These are phyloP conservation scores for Murraya koenigii DNA, from an alignment of 345 rosid species.

Conservation along the genomic window DNA sequence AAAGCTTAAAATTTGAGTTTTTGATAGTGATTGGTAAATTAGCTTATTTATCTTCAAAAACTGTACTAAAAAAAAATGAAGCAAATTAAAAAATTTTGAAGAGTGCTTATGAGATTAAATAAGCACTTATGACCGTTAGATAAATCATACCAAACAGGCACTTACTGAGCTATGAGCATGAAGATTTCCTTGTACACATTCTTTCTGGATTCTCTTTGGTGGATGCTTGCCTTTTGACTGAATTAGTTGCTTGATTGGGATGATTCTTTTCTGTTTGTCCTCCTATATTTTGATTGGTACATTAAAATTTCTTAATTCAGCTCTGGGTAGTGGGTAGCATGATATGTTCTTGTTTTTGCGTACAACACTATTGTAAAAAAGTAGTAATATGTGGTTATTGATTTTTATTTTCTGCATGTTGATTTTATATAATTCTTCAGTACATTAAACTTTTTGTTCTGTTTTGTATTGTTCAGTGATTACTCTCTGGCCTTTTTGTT, in stretches of 20 bases:
- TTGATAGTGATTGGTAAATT: no score
- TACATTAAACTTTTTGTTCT: not conserved
- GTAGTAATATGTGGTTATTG: not conserved
- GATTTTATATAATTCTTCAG: not conserved
- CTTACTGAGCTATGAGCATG: not conserved
- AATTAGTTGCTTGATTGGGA: not conserved
- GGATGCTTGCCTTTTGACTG: not conserved
- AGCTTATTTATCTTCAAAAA: no score
- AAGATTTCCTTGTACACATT: not conserved
- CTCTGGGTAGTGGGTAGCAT: not conserved
- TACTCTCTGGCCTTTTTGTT: not conserved
- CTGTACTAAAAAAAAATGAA: no score
- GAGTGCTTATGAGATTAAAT: no score
- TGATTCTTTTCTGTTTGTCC: not conserved
- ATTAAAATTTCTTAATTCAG: not conserved
- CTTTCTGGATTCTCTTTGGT: not conserved
- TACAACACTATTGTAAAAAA: not conserved
- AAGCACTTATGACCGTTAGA: no score
- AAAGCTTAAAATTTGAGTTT: no score
- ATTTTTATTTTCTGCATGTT: not conserved
- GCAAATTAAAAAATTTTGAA: no score
- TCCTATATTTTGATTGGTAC: not conserved
- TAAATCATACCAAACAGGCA: no score
- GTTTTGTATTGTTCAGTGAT: not conserved
- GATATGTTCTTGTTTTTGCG: not conserved